Evolutionary conservation across 306 rosid genomes (phyloP).

Genomic region (Clitoria ternatea): DNA sequence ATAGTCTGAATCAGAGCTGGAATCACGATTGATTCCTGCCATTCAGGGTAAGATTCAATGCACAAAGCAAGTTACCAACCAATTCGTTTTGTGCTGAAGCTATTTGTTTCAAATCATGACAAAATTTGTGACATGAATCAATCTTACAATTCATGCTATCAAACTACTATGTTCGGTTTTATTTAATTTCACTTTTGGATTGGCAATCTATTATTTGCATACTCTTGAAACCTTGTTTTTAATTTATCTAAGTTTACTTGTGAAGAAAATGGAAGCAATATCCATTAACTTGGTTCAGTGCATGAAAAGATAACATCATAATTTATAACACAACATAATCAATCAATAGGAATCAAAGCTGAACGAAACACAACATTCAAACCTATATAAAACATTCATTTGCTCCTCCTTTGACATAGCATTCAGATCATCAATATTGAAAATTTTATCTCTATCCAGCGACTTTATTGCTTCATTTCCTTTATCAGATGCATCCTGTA

Average conservation of each 20-base stretch:
- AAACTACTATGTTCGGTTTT: too few species aligned
- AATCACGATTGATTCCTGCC: too few species aligned
- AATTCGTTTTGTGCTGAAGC: too few species aligned
- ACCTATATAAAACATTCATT: conserved; percentile 62
- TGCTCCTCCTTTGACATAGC: conserved; percentile 76
- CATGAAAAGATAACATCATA: background rate
- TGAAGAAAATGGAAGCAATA: background rate
- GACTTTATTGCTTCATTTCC: conserved; percentile 30
- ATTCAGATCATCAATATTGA: conserved; percentile 60
- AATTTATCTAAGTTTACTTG: background rate
- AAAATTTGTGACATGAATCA: too few species aligned
- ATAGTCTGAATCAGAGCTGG: too few species aligned
- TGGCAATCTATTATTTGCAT: background rate
- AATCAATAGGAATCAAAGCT: background rate
- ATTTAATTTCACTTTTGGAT: background rate
- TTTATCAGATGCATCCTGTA: conserved; percentile 60
- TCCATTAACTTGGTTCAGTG: background rate
- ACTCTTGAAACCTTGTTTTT: background rate
- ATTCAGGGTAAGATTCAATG: too few species aligned
- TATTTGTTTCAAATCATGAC: too few species aligned
- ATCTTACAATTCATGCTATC: too few species aligned
- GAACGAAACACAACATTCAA: conserved; percentile 1
- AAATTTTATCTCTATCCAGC: conserved; percentile 30
- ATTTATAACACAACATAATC: background rate
- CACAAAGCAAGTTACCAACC: too few species aligned